phyloP scores from a whole-genome alignment of 192 early-diverging fungal species.

The Backusella circina region DNA sequence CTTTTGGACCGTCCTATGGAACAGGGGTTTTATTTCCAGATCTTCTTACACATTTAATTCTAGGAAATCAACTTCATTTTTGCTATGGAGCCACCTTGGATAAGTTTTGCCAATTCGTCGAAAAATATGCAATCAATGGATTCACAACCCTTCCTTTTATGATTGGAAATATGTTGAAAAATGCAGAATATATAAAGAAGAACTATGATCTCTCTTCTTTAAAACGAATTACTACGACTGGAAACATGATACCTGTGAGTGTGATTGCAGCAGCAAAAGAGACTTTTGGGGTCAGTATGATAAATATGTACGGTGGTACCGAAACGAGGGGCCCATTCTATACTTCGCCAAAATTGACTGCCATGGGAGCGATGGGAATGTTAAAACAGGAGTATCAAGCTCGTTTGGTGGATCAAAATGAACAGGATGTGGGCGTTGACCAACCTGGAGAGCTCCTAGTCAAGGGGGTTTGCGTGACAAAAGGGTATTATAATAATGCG shows the following conservation, averaged over 20 bases:
- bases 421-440: background rate
- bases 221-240: background rate
- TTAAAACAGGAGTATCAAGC: background rate
- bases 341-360: background rate
- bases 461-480: slow-evolving; percentile 72
- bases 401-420: background rate
- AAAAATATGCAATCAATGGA: background rate
- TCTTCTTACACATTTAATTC: background rate
- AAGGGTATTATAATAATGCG: slow-evolving; percentile 68
- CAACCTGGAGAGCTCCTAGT: slow-evolving; percentile 77
- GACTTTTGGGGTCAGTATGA: background rate
- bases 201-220: background rate
- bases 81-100: background rate
- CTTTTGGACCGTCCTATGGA: background rate
- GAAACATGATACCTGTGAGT: background rate
- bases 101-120: background rate
- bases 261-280: background rate
- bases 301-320: background rate
- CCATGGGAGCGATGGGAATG: background rate
- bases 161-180: background rate
- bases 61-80: background rate
- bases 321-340: background rate
- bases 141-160: background rate
- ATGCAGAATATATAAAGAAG: background rate
- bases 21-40: background rate